Evolutionary conservation across 306 rosid genomes (phyloP).

Genomic region (Acacia crassicarpa): DNA sequence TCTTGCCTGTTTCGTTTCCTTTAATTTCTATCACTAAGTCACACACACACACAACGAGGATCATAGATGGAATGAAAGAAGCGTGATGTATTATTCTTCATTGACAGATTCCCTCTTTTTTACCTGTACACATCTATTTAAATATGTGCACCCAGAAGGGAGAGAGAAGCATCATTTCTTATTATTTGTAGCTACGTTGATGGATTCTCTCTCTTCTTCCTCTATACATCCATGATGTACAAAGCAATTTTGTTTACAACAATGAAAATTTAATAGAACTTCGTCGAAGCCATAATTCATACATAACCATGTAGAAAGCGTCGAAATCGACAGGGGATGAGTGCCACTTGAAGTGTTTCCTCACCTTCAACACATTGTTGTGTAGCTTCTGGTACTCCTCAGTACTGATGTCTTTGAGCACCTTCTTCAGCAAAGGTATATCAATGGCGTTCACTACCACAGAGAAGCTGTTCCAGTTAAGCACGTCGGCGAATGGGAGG

Average conservation of each 20-base stretch:
- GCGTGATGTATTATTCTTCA: too few species aligned
- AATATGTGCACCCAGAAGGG: too few species aligned
- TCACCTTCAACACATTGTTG: constrained; percentile 17
- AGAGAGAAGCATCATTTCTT: too few species aligned
- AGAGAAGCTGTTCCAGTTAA: constrained; percentile 45
- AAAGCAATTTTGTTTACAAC: constrained; percentile 1
- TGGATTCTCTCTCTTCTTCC: too few species aligned
- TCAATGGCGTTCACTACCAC: constrained; percentile 41
- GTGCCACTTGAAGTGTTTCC: constrained; percentile 87
- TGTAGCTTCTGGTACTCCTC: constrained; percentile 40
- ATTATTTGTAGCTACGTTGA: too few species aligned
- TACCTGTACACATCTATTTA: too few species aligned
- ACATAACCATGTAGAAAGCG: constrained; percentile 84
- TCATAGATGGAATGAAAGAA: too few species aligned
- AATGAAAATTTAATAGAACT: constrained; percentile 42
- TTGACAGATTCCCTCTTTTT: too few species aligned
- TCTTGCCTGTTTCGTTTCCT: background rate
- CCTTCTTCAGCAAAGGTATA: constrained; percentile 62
- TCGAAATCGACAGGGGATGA: constrained; percentile 60
- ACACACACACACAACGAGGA: too few species aligned
- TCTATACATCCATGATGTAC: background rate
- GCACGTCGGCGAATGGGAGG: constrained; percentile 72
- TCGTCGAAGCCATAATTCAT: constrained; percentile 84
- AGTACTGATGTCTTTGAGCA: constrained; percentile 53
- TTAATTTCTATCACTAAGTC: background rate